Evolutionary conservation across 257 asterid genomes (phyloP), one percentile per base, ranked within the genome.

Genomic region (Ocimum tenuiflorum): DNA sequence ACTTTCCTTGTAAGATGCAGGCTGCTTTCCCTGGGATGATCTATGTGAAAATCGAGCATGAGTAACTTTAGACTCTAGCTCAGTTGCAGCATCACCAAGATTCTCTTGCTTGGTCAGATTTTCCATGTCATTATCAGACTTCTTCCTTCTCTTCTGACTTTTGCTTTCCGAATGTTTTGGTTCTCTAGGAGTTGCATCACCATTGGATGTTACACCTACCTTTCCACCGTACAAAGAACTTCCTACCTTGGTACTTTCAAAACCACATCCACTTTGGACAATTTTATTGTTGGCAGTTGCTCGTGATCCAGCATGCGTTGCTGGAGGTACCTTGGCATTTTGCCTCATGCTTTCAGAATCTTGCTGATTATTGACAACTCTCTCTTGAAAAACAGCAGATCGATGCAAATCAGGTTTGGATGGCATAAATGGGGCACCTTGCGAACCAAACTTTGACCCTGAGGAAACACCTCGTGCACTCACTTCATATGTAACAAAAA

Each of bases 11-110:
- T 88, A 79, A 2, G 82, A 78, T 63, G 82, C 76, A 60, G 73
- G 12, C 43, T 83, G 91, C 77, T 79, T 83, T 59, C 69, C 78
- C 46, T 89, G 82, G 63, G 80, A 68, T 15, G 88, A 80, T 79
- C 85, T 81, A 55, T 86, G 80, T 23, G 75, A n/a, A n/a, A n/a
- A n/a, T n/a, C n/a, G n/a, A n/a, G n/a, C n/a, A n/a, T n/a, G n/a
- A n/a, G n/a, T 48, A 17, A n/a, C 51, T 39, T 35, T 67, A n/a
- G 27, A 52, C 47, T 57, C 63, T 33, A 56, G 45, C 22, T 27
- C 76, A 56, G 77, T 71, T 12, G 78, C 73, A 60, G 47, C 29
- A 69, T 55, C 57, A 35, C 63, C 63, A 43, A 42, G 56, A 70
- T 36, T 78, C 20, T 60, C 83, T 20, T 75, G 66, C 60, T 57